A percentile compares a stretch with the other conserved stretches of the same genome.
phyloP scores from a whole-genome alignment of 352 stramenopile genomes.

The Paralagenidium karlingii region DNA sequence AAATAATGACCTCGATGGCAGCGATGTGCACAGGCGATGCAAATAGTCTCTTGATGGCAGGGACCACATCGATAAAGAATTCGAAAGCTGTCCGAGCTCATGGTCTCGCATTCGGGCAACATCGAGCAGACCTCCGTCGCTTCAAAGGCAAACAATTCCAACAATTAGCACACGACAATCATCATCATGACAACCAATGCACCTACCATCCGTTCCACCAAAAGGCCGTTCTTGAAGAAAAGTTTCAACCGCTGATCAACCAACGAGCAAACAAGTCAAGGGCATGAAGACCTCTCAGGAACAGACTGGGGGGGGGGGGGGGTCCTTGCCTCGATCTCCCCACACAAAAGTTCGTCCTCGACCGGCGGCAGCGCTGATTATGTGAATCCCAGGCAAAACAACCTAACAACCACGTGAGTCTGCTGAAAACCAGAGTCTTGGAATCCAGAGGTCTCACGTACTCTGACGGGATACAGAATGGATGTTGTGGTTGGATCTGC shows the following conservation, averaged over 20 bases:
- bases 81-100: slow-evolving; percentile 64
- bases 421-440: background rate
- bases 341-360: slow-evolving; percentile 62
- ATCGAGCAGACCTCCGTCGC: slow-evolving; percentile 34
- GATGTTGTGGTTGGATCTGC: slow-evolving; percentile 29
- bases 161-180: too few relatives aligned
- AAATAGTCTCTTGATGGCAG: slow-evolving; percentile 34
- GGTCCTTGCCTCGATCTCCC: too few relatives aligned
- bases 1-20: slow-evolving; percentile 53
- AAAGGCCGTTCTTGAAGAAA: too few relatives aligned
- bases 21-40: slow-evolving; percentile 50
- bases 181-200: too few relatives aligned
- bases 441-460: slow-evolving; percentile 6
- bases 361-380: slow-evolving; percentile 41
- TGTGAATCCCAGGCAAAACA: slow-evolving; percentile 23
- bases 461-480: slow-evolving; percentile 35
- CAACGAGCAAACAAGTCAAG: too few relatives aligned
- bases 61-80: slow-evolving; percentile 49
- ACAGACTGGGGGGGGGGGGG: too few relatives aligned
- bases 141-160: slow-evolving; percentile 6
- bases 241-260: too few relatives aligned
- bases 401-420: slow-evolving; percentile 14
- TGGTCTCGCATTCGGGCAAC: slow-evolving; percentile 26
- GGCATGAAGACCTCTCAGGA: too few relatives aligned
- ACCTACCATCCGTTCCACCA: too few relatives aligned